These are phyloP conservation scores for Rhizopus delemar DNA, from an alignment of 371 early-diverging fungal genomes.

Conservation along the genomic window DNA sequence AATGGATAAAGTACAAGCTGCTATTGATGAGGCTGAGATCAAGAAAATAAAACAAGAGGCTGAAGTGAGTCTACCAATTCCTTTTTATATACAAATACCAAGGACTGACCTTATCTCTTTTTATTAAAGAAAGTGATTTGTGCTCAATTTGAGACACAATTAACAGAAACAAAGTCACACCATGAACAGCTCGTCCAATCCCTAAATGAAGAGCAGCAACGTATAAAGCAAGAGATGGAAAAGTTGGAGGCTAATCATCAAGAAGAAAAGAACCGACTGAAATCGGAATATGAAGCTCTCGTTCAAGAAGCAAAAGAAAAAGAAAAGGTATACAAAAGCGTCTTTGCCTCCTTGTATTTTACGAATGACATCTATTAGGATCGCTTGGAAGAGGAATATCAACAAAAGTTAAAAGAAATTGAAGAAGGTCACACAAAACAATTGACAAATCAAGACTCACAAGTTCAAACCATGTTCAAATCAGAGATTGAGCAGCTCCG, in stretches of 20 bases:
- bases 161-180: constrained; percentile 8
- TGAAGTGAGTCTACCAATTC: constrained; percentile 12
- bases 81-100: background rate
- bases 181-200: constrained; percentile 11
- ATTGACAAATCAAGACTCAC: constrained; percentile 9
- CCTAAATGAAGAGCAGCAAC: constrained; percentile 18
- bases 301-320: constrained; percentile 13
- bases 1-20: constrained; percentile 23
- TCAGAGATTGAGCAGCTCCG: constrained; percentile 18
- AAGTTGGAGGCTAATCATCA: constrained; percentile 5
- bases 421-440: constrained; percentile 12
- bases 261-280: constrained; percentile 9
- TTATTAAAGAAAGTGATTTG: constrained; percentile 1
- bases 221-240: constrained; percentile 22
- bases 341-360: background rate
- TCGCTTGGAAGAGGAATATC: constrained; percentile 22
- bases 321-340: constrained; percentile 17
- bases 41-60: constrained; percentile 18
- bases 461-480: constrained; percentile 16
- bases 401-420: constrained; percentile 16
- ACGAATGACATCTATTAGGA: constrained; percentile 6
- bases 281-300: constrained; percentile 12
- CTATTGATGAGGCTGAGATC: constrained; percentile 23
- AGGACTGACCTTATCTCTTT: background rate
- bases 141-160: constrained; percentile 20